Base-by-base conservation (phyloP, 129 eudicot species). In the Arctium lappa region DNA sequence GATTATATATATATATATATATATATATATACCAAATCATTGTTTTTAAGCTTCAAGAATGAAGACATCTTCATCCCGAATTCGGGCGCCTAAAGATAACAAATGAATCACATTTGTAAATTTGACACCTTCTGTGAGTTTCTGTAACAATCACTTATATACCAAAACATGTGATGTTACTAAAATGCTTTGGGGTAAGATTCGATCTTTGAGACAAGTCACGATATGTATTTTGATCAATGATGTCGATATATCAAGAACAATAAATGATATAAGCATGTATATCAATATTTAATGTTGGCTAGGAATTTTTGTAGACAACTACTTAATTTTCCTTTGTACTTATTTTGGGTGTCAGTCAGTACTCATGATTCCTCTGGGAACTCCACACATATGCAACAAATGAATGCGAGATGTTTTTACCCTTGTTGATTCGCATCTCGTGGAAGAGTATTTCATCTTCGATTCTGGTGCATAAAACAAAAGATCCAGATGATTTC, bases 341-440 rank as follows among this genome's bases (percentile, higher is more conserved):
- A 60, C 2, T 60, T 60, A 60, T 60, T 60, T 29, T 5, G 1
- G 68, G 30, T 60, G 68, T 60, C 36, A 33, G 36, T 33, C 68
- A 16, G 65, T 53, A 53, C 56, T 73, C 33, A 38, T 73, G 9
- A 38, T 68, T 16, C 34, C 73, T 80, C 44, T 33, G 31, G 8
- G 73, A 33, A 72, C 78, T 11, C 53, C 69, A 76, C 15, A 79
- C 63, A 79, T 39, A 81, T 13, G 73, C 65, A 81, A 81, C 22
- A 63, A 27, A 18, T 33, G 38, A 29, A 29, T 12, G 79, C 44
- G 37, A 29, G 31, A 56, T 42, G 48, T 31, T 42, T 22, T 60
- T 60, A 29, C 33, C 73, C 31, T 73, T 5, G 29, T 53, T 50
- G 12, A 46, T 80, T 79, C 65, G 8, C 69, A 6, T 60, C 68